Conservation (phyloP, 2,329 filamentous ascomycete genomes). For the Thielaviopsis euricoi region DNA sequence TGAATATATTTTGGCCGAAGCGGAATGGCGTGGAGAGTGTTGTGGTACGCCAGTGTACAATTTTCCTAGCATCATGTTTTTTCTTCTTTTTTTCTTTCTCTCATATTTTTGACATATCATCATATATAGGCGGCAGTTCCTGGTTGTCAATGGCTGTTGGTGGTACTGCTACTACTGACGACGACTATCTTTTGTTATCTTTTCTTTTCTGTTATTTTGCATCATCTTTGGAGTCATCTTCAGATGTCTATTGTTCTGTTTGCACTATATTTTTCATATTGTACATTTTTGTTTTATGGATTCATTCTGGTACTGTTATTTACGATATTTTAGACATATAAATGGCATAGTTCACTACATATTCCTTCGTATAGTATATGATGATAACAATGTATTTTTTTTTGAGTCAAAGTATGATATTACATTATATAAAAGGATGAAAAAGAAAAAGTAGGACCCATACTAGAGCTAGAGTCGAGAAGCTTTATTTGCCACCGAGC, state of each 20-base stretch:
- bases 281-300: slow-evolving; percentile 1
- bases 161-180: neutral
- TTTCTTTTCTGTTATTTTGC: neutral
- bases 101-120: too few species aligned
- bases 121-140: neutral
- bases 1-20: too few species aligned
- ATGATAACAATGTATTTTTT: too few species aligned
- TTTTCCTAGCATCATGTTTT: neutral
- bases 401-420: neutral
- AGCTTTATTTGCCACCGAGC: slow-evolving; percentile 58
- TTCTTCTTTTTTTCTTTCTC: neutral
- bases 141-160: neutral
- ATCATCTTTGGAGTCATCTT: too few species aligned
- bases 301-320: neutral
- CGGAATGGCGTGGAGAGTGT: too few species aligned
- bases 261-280: neutral
- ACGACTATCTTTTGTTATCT: neutral
- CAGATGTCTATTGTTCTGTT: neutral
- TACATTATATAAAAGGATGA: too few species aligned
- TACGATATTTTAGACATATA: neutral
- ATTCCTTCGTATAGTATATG: too few species aligned
- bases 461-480: too few species aligned
- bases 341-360: neutral
- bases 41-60: too few species aligned
- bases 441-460: too few species aligned